Percentiles rank a stretch among this genome's conserved stretches.
Conservation (phyloP, 1,284 basidiomycete species). For the Ustilago vetiveriae region DNA sequence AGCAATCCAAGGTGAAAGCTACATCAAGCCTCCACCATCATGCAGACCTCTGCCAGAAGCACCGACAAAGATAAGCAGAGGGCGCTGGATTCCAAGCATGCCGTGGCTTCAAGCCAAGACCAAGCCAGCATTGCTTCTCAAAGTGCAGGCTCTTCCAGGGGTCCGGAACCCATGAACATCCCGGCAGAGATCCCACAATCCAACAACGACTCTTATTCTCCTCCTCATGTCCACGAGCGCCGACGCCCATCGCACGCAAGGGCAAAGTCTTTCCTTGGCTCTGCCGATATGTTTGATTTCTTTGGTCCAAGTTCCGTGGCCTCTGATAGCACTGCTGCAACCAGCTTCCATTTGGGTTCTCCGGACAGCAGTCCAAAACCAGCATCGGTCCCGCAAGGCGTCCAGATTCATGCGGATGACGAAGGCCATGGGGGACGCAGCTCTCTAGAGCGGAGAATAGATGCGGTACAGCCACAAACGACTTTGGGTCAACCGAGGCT, state of each 20-base stretch:
- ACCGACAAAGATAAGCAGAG: constrained; percentile 29
- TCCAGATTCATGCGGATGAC: neutral
- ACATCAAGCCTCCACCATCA: neutral
- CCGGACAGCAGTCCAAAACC: constrained; percentile 25
- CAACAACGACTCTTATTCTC: neutral
- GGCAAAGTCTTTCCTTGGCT: constrained; percentile 39
- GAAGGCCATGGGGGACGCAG: neutral
- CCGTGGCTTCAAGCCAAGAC: neutral
- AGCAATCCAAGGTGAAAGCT: too few species aligned
- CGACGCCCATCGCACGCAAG: constrained; percentile 28
- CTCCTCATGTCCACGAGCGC: neutral
- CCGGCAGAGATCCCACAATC: neutral
- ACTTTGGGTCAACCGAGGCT: neutral
- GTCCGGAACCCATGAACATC: constrained; percentile 12
- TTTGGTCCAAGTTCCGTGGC: constrained; percentile 46
- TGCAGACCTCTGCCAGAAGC: constrained; percentile 1
- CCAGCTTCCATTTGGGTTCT: constrained; percentile 41
- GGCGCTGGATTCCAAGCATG: constrained; percentile 6
- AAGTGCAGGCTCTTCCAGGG: constrained; percentile 6
- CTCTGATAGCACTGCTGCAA: constrained; percentile 37
- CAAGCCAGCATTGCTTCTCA: neutral
- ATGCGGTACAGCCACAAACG: constrained; percentile 1
- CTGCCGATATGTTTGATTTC: constrained; percentile 38
- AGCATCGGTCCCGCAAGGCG: neutral
- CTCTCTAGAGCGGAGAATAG: constrained; percentile 17